Base-by-base conservation (phyloP, 352 stramenopile genomes). In the Phytopythium oedochilum region DNA sequence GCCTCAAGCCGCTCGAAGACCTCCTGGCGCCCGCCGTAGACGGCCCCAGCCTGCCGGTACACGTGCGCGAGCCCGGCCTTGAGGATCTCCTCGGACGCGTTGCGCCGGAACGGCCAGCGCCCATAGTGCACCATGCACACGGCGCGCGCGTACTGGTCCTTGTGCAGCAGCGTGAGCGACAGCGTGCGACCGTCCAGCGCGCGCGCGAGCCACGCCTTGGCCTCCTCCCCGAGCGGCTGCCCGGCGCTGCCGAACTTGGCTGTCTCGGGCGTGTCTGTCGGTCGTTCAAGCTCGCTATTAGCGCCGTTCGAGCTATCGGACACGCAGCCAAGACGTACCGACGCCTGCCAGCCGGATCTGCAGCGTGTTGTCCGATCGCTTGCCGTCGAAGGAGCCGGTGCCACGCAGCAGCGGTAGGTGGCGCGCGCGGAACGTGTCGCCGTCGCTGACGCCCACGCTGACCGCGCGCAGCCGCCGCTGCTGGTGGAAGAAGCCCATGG, bases 51-150 rank as follows among this genome's bases (percentile, higher is more conserved):
- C 60, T 94, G 82, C 15, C 79, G 79, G 52, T 94, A 94, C 32
- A 94, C 66, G 38, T 88, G 64, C 0, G 68, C 83, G 22, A 92
- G 68, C 0, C 86, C 86, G 20, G 65, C 67, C 59, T 89, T 91
- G 35, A 96, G 50, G 47, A 96, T 76, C 68, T 94, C 86, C 51
- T 88, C 83, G 18, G 82, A 93, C 26, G 68, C 75, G 55, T 96
- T 88, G 42, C 72, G 79, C 42, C 71, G 71, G 69, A 93, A 93
- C n/a, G 83, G 81, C 79, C 75, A 92, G 22, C 57, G 59, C 0
- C 82, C 82, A 42, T 93, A 91, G 59, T 91, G 68, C 35, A 94
- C 86, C 78, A 88, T 78, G 53, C 81, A 92, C 54, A 94, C 78
- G 2, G 85, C 79, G 28, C 83, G 80, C n/a, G 78, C 68, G 56